Conservation (phyloP, 192 early-diverging fungal species). For the Linnemannia zychae region DNA sequence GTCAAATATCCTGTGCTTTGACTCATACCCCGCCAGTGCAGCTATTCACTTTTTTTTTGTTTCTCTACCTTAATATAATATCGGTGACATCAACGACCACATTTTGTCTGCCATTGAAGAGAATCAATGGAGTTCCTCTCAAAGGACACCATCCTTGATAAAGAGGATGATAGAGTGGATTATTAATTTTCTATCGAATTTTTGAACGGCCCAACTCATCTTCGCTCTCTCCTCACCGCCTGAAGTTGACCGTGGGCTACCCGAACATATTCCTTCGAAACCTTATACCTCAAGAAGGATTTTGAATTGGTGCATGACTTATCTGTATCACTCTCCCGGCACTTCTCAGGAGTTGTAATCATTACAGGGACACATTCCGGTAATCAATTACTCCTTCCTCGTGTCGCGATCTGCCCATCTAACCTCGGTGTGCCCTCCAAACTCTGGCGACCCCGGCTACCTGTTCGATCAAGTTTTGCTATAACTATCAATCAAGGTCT, state of each 20-base stretch:
- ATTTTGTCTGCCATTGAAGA: background rate
- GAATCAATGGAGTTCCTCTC: constrained; percentile 14
- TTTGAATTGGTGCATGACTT: constrained; percentile 37
- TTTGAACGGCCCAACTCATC: constrained; percentile 17
- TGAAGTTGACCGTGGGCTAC: constrained; percentile 2
- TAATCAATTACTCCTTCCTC: constrained; percentile 15
- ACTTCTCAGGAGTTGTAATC: constrained; percentile 16
- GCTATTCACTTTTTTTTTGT: no score
- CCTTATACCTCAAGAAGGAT: constrained; percentile 16
- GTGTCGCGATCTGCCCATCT: constrained; percentile 14
- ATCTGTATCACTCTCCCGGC: constrained; percentile 13
- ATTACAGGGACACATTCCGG: constrained; percentile 24
- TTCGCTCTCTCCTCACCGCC: constrained; percentile 27
- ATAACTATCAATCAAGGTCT: constrained; percentile 47
- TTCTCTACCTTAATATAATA: no score
- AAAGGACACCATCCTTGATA: background rate
- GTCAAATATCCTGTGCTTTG: no score
- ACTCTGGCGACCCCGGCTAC: constrained; percentile 16
- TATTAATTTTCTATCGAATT: constrained; percentile 23
- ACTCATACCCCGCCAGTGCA: no score
- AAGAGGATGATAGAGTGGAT: background rate
- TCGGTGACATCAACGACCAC: constrained; percentile 21
- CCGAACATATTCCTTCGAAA: constrained; percentile 34
- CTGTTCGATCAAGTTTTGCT: constrained; percentile 27
- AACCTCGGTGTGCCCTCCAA: constrained; percentile 3